Evolutionary conservation across 129 eudicot species (phyloP).

Genomic region (carrot (Daucus carota)): DH1_v3.0 NC_030383.2:44672001-44672500

Average conservation of each 20-base stretch:
- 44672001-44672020: no score
- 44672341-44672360: background rate
- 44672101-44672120: no score
- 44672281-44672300: background rate
- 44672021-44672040: no score
- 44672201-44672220: background rate
- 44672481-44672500: background rate
- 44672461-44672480: background rate
- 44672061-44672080: no score
- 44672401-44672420: background rate
- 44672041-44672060: no score
- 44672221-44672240: background rate
- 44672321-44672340: no score
- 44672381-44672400: background rate
- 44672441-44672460: background rate
- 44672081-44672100: no score
- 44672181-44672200: background rate
- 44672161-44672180: background rate
- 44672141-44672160: background rate
- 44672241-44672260: background rate
- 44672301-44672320: background rate
- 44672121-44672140: background rate
- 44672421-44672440: no score
- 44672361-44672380: no score
- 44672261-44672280: background rate